These are phyloP conservation scores for Oleoguttula mirabilis DNA, from an alignment of 495 filamentous ascomycete genomes.

Conservation along the genomic window DNA sequence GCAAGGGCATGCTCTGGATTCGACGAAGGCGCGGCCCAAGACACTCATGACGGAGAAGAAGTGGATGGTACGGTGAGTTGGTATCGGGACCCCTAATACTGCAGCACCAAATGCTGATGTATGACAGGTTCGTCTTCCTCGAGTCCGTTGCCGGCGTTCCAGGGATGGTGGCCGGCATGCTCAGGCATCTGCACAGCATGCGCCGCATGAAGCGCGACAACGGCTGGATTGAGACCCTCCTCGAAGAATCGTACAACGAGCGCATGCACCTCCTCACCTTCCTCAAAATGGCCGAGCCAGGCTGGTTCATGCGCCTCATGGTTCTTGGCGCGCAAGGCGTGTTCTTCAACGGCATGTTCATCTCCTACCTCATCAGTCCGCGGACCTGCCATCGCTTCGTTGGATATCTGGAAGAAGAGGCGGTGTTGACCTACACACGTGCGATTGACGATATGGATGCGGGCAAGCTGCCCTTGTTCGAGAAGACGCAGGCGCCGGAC, in stretches of 20 bases:
- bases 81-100: too few relatives aligned
- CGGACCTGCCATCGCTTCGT: slow-evolving; percentile 91
- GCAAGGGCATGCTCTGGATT: slow-evolving; percentile 32
- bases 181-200: slow-evolving; percentile 74
- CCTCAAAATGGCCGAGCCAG: slow-evolving; percentile 82
- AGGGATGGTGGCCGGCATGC: slow-evolving; percentile 92
- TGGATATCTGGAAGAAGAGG: slow-evolving; percentile 93
- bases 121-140: slow-evolving; percentile 51
- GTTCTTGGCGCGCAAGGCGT: slow-evolving; percentile 74
- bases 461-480: slow-evolving; percentile 74
- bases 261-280: slow-evolving; percentile 84
- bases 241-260: slow-evolving; percentile 93
- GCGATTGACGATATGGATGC: slow-evolving; percentile 75
- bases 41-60: slow-evolving; percentile 59
- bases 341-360: slow-evolving; percentile 90
- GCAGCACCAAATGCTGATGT: slow-evolving; percentile 1
- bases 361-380: slow-evolving; percentile 79
- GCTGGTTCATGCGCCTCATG: slow-evolving; percentile 76
- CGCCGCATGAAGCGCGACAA: slow-evolving; percentile 82
- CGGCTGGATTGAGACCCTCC: slow-evolving; percentile 93
- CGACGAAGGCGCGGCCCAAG: slow-evolving; percentile 31
- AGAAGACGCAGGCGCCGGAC: slow-evolving; percentile 64
- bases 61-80: slow-evolving; percentile 74
- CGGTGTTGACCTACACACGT: slow-evolving; percentile 86
- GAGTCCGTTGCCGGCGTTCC: slow-evolving; percentile 92